Evolutionary conservation across 768 basidiomycete genomes (phyloP).

Genomic region (Neoboletus magnificus): DNA sequence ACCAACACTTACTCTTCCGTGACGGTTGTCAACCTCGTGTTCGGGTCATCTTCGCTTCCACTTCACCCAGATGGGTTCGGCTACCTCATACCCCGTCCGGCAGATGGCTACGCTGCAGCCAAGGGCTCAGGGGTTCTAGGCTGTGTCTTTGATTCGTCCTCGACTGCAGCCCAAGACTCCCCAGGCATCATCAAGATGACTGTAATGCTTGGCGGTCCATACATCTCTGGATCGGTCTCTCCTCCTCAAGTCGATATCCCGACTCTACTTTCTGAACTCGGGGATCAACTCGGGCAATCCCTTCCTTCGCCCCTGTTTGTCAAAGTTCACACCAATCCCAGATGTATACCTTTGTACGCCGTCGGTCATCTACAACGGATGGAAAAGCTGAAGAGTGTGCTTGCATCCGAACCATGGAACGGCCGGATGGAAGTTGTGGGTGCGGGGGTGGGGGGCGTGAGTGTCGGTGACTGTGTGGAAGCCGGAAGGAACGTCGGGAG

Average conservation of each 20-base stretch:
- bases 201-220: slow-evolving; percentile 87
- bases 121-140: slow-evolving; percentile 62
- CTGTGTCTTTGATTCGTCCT: slow-evolving; percentile 85
- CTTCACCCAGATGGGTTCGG: slow-evolving; percentile 90
- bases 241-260: slow-evolving; percentile 26
- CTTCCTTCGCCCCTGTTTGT: slow-evolving; percentile 58
- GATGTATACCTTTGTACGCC: slow-evolving; percentile 76
- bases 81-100: slow-evolving; percentile 85
- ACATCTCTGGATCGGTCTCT: slow-evolving; percentile 27
- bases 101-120: slow-evolving; percentile 44
- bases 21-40: slow-evolving; percentile 86
- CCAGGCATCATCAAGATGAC: slow-evolving; percentile 70
- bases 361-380: slow-evolving; percentile 74
- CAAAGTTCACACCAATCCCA: slow-evolving; percentile 49
- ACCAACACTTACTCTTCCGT: slow-evolving; percentile 77
- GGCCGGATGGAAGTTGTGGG: slow-evolving; percentile 65
- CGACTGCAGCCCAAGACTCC: slow-evolving; percentile 58
- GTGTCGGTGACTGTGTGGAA: slow-evolving; percentile 81
- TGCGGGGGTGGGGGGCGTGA: slow-evolving; percentile 85
- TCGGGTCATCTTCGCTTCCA: slow-evolving; percentile 41
- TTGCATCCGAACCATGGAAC: slow-evolving; percentile 43
- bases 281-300: slow-evolving; percentile 40
- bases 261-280: slow-evolving; percentile 32
- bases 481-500: slow-evolving; percentile 59
- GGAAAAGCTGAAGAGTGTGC: slow-evolving; percentile 47